A percentile compares a stretch with the other conserved stretches of the same genome.
Conservation (phyloP, 257 asterid genomes). For the Cinchona pubescens region DNA sequence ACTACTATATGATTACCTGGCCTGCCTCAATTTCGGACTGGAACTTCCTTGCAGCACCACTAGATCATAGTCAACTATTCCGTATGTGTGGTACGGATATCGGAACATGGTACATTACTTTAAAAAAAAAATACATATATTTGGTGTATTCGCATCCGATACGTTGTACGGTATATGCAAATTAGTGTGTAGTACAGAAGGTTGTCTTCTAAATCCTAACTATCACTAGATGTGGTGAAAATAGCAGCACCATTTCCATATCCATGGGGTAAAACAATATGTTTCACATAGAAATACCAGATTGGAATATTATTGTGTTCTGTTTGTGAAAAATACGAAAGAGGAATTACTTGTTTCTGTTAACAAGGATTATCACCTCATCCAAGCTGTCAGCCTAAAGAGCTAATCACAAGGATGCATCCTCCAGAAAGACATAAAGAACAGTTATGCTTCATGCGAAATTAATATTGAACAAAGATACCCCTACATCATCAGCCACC, state of each 20-base stretch:
- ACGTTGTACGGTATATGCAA: no score
- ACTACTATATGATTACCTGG: constrained; percentile 60
- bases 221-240: constrained; percentile 91
- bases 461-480: not conserved
- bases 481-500: not conserved
- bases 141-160: no score
- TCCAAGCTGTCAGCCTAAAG: constrained; percentile 90
- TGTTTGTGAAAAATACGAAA: constrained; percentile 19
- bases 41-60: constrained; percentile 85
- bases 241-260: constrained; percentile 94
- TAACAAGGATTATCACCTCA: constrained; percentile 78
- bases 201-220: no score
- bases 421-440: not conserved
- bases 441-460: no score
- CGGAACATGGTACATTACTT: no score
- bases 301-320: not conserved
- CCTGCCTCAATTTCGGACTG: constrained; percentile 94
- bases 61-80: no score
- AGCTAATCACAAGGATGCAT: not conserved
- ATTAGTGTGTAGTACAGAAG: no score
- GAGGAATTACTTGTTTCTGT: constrained; percentile 59
- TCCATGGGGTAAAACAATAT: constrained; percentile 32
- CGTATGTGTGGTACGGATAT: no score
- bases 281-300: not conserved
- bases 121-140: no score